phyloP scores from a whole-genome alignment of 164 flowering plant genomes.

The Nymphaea thermarum region DNA sequence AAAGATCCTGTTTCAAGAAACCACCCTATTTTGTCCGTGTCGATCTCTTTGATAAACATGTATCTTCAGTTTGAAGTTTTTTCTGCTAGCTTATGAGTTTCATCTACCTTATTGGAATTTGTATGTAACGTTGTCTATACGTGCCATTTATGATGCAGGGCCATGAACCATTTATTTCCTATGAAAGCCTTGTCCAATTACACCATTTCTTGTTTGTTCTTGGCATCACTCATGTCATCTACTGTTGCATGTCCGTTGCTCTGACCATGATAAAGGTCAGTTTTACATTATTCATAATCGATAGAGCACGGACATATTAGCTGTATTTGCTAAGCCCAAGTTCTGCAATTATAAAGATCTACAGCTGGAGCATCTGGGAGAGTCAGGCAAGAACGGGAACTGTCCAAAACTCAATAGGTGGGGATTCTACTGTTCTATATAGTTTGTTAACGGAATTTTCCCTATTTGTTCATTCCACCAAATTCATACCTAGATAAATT shows the following conservation, averaged over 20 bases:
- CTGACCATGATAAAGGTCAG: constrained; percentile 78
- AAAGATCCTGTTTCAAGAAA: not conserved
- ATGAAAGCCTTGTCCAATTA: constrained; percentile 87
- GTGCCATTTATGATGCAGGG: constrained; percentile 34
- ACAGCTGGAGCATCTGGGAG: constrained; percentile 91
- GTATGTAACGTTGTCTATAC: not conserved
- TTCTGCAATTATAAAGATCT: constrained; percentile 41
- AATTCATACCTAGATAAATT: not conserved
- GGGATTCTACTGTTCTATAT: not conserved
- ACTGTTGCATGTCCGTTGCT: constrained; percentile 51
- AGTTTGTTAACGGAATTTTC: not conserved
- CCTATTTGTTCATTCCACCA: not conserved
- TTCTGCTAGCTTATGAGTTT: not conserved
- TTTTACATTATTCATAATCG: not conserved
- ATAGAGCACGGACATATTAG: not conserved
- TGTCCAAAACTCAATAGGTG: constrained; percentile 27
- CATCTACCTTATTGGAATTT: not conserved
- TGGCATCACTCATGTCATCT: constrained; percentile 61
- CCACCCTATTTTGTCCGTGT: not conserved
- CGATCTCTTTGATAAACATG: not conserved
- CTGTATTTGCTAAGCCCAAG: not conserved
- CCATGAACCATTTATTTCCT: constrained; percentile 62
- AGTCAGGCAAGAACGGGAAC: constrained; percentile 45
- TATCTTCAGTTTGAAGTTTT: not conserved
- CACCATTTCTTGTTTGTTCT: constrained; percentile 77